A percentile compares a stretch with the other conserved stretches of the same genome.
These are phyloP conservation scores for Ramularia collo-cygni DNA, from an alignment of 2,329 filamentous ascomycete genomes.

Conservation along the genomic window DNA sequence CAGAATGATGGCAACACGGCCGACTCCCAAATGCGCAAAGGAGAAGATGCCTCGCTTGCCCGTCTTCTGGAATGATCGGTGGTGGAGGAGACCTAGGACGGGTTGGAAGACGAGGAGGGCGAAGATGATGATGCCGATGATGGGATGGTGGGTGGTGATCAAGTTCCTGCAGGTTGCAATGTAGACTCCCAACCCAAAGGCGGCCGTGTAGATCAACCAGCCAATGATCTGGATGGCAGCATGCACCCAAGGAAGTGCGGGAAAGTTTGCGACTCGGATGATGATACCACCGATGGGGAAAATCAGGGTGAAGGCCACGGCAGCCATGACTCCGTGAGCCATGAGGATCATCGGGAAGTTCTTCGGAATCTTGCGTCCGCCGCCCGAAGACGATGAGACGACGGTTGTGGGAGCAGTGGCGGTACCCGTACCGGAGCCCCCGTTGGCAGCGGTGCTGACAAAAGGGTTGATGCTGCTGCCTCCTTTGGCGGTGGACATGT, in stretches of 20 bases:
- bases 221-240: conserved; percentile 45
- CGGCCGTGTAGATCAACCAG: conserved; percentile 42
- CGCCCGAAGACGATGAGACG: background rate
- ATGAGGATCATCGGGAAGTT: conserved; percentile 25
- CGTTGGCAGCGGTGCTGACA: conserved; percentile 14
- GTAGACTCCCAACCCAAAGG: conserved; percentile 44
- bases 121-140: conserved; percentile 49
- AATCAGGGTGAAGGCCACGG: conserved; percentile 39
- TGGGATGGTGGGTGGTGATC: conserved; percentile 33
- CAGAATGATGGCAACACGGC: conserved; percentile 39
- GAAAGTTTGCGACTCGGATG: conserved; percentile 40
- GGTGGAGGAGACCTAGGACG: conserved; percentile 47
- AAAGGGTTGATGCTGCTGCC: conserved; percentile 42
- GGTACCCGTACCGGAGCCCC: too few species aligned
- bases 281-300: conserved; percentile 41
- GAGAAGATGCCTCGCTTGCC: conserved; percentile 40
- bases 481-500: conserved; percentile 45
- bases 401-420: conserved; percentile 5
- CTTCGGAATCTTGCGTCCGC: conserved; percentile 7
- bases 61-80: conserved; percentile 37
- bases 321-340: conserved; percentile 40
- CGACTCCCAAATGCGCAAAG: conserved; percentile 29
- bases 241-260: conserved; percentile 38
- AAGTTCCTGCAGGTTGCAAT: conserved; percentile 5
- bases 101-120: conserved; percentile 49